A percentile compares a stretch with the other conserved stretches of the same genome.
These are phyloP conservation scores for Neurospora intermedia DNA, from an alignment of 495 filamentous ascomycete genomes.

Conservation along the genomic window DNA sequence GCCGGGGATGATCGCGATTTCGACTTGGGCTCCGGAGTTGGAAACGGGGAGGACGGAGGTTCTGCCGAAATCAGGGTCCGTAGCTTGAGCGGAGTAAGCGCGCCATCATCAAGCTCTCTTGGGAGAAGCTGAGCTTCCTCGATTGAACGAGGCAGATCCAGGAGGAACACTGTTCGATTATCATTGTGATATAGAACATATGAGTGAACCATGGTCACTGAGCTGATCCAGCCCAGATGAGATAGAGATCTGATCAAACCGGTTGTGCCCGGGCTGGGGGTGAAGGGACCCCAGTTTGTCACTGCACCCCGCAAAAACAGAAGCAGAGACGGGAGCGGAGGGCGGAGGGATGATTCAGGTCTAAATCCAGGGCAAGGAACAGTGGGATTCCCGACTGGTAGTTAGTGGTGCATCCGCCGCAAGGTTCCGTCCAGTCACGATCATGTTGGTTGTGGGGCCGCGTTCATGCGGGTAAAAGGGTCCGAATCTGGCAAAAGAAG, in stretches of 20 bases:
- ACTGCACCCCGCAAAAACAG: neutral
- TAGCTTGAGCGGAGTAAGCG: slow-evolving; percentile 8
- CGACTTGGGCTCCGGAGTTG: slow-evolving; percentile 33
- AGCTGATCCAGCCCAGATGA: neutral
- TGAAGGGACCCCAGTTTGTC: neutral
- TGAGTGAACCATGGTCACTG: slow-evolving; percentile 10
- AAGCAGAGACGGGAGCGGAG: neutral
- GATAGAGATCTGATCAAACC: neutral
- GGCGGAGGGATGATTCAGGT: neutral
- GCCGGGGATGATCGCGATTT: neutral
- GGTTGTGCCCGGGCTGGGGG: neutral
- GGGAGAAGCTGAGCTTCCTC: slow-evolving; percentile 36
- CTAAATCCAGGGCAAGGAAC: neutral
- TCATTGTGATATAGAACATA: slow-evolving; percentile 32
- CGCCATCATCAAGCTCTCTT: slow-evolving; percentile 4
- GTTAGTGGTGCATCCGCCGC: neutral
- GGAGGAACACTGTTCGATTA: slow-evolving; percentile 23
- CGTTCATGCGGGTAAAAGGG: neutral
- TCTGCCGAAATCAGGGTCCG: slow-evolving; percentile 25
- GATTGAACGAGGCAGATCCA: slow-evolving; percentile 37
- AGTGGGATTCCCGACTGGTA: neutral
- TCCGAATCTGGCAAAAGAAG: neutral
- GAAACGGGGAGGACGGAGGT: slow-evolving; percentile 29
- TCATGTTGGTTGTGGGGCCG: neutral
- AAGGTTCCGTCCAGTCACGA: neutral